phyloP scores from a whole-genome alignment of 345 rosid genomes.

The Noccaea caerulescens region DNA sequence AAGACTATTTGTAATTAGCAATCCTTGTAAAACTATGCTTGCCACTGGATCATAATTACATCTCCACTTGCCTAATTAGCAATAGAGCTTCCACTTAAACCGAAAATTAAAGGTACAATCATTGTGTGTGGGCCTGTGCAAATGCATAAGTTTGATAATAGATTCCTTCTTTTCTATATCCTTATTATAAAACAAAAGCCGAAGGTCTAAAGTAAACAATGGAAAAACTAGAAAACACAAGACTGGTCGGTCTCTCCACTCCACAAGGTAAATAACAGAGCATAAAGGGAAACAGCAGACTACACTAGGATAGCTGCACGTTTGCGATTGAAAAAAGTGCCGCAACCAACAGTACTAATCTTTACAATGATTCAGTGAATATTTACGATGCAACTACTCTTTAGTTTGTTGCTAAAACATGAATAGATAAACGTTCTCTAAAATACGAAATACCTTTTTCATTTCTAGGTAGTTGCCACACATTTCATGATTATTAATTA shows the following conservation, averaged over 20 bases:
- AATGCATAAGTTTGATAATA: constrained; percentile 1
- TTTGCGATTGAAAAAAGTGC: no score
- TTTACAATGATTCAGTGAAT: no score
- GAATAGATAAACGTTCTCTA: neutral
- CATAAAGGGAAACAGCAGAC: no score
- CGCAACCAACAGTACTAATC: no score
- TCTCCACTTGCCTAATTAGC: constrained; percentile 26
- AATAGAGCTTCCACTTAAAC: constrained; percentile 33
- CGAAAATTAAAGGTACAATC: constrained; percentile 4
- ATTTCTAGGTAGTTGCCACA: constrained; percentile 32
- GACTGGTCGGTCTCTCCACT: no score
- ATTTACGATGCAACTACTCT: no score
- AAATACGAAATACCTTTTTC: neutral
- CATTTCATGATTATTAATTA: constrained; percentile 30
- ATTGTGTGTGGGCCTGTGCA: constrained; percentile 29
- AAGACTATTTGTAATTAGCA: neutral
- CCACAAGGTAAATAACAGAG: no score
- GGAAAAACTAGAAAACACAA: no score
- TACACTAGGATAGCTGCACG: no score
- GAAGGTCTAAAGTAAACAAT: no score
- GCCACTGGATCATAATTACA: constrained; percentile 13
- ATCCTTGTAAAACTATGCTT: neutral
- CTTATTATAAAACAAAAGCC: neutral
- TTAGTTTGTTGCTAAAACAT: neutral
- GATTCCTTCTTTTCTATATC: neutral